A percentile compares a stretch with the other conserved stretches of the same genome.
phyloP scores from a whole-genome alignment of 2,329 filamentous ascomycete genomes.

The Aspergillus sp. region DNA sequence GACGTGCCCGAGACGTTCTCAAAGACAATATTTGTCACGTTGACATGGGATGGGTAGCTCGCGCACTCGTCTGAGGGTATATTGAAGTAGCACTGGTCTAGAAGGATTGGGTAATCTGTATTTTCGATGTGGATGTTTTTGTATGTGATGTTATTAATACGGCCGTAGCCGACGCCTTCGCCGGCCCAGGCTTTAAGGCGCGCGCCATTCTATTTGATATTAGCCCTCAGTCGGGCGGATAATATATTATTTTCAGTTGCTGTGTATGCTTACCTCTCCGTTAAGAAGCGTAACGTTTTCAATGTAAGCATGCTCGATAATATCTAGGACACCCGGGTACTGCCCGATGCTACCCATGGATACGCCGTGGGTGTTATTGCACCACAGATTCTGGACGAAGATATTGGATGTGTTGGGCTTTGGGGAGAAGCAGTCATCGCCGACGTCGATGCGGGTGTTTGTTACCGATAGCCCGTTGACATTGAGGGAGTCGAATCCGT shows the following conservation, averaged over 20 bases:
- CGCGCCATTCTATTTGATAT: constrained; percentile 50
- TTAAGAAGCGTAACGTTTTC: constrained; percentile 61
- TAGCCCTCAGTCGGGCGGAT: not conserved
- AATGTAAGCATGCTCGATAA: constrained; percentile 58
- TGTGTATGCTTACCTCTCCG: constrained; percentile 35
- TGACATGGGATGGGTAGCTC: constrained; percentile 55
- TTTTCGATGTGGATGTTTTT: constrained; percentile 60
- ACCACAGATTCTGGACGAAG: constrained; percentile 61
- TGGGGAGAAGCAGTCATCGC: constrained; percentile 63
- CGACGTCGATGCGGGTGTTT: constrained; percentile 53
- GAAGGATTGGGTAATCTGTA: constrained; percentile 57
- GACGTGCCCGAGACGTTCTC: constrained; percentile 59
- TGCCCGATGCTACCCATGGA: constrained; percentile 61
- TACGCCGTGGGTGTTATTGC: constrained; percentile 59
- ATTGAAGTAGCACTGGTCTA: constrained; percentile 65
- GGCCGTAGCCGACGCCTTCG: constrained; percentile 57
- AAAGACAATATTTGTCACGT: constrained; percentile 60
- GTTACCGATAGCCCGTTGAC: constrained; percentile 55
- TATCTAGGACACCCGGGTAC: constrained; percentile 55
- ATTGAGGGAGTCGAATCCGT: constrained; percentile 63
- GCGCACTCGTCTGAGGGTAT: constrained; percentile 53
- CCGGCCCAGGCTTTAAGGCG: constrained; percentile 64
- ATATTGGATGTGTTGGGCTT: constrained; percentile 61
- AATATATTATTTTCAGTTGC: not conserved
- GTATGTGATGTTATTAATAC: constrained; percentile 63